Base-by-base conservation (phyloP, 768 basidiomycete genomes). In the Leccinum uliginosum region DNA sequence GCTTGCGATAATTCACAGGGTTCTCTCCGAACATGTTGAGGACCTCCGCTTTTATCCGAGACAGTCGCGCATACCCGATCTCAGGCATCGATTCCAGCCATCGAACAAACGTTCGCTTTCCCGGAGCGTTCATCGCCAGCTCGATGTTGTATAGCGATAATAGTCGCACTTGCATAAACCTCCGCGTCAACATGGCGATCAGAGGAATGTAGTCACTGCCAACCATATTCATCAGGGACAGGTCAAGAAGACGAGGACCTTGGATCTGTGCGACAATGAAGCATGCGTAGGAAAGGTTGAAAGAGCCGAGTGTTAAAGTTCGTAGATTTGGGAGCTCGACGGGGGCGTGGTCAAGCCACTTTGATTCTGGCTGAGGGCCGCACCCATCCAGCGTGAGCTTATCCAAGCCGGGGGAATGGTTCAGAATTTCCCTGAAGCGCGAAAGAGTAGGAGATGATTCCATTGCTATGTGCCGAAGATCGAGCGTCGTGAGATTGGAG, bases 381-480 rank as follows among this genome's bases (percentile, higher is more conserved):
- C 84, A 85, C 50, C 82, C 82, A 63, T 87, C 83, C 34, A 90
- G 63, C 17, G 80, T 74, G 44, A 91, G 74, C 53, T 83, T 84
- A 51, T 68, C 67, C 24, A 91, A 67, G 7, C 69, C 70, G 14
- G 83, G 81, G 55, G 77, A 85, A 47, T 64, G 71, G 10, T 53
- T 53, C 11, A 88, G 76, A 23, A 89, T 74, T 27, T 77, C 70
- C 35, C 80, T 78, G 68, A 88, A 87, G 23, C 76, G 76, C 9
- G 57, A 38, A 15, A 83, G 68, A 34, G 73, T 73, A 5, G 86
- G 87, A 26, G 76, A 78, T 15, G 78, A 71, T 5, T 81, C 71
- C 19, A 83, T 69, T 17, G 84, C 76, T 54, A 89, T 76, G 26
- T 82, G 80, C 38, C 87, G 80, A 52, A 91, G 71, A 61, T 89